phyloP scores from a whole-genome alignment of 2,329 filamentous ascomycete species.

The Sporothrix schenckii region DNA sequence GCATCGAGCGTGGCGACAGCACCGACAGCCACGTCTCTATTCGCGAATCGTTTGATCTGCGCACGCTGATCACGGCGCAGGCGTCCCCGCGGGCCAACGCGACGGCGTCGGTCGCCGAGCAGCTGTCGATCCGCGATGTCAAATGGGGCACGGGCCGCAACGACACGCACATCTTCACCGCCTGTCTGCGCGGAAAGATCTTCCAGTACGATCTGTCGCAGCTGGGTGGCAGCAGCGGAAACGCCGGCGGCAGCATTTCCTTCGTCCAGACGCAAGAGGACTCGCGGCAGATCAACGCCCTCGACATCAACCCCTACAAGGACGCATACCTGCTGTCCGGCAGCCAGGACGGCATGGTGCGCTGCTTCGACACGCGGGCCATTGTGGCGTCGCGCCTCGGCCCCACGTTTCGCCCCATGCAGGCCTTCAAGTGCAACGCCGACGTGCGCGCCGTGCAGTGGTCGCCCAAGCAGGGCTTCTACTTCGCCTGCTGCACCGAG shows the following conservation, averaged over 20 bases:
- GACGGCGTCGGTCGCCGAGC: slow-evolving; percentile 52
- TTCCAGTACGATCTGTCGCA: slow-evolving; percentile 64
- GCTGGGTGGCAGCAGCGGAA: slow-evolving; percentile 48
- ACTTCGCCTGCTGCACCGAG: slow-evolving; percentile 67
- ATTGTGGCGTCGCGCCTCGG: slow-evolving; percentile 54
- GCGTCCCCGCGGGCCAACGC: slow-evolving; percentile 49
- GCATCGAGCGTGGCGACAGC: slow-evolving; percentile 49
- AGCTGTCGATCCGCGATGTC: slow-evolving; percentile 66
- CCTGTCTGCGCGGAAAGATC: slow-evolving; percentile 66
- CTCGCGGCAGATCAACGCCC: slow-evolving; percentile 64
- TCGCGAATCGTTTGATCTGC: slow-evolving; percentile 61
- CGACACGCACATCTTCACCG: slow-evolving; percentile 61
- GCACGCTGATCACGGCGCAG: slow-evolving; percentile 57
- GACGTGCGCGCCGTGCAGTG: slow-evolving; percentile 67
- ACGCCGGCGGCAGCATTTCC: slow-evolving; percentile 51
- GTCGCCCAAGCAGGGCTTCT: slow-evolving; percentile 63
- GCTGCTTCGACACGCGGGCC: slow-evolving; percentile 61
- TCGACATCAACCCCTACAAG: slow-evolving; percentile 64
- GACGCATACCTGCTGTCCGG: slow-evolving; percentile 63
- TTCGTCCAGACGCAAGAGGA: slow-evolving; percentile 64
- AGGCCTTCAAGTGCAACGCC: slow-evolving; percentile 58
- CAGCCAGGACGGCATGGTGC: slow-evolving; percentile 65
- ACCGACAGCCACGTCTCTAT: slow-evolving; percentile 44
- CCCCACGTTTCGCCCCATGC: slow-evolving; percentile 54
- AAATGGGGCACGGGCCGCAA: slow-evolving; percentile 57